Percentiles rank a stretch among this genome's conserved stretches.
These are phyloP conservation scores for Coprinellus micaceus DNA, from an alignment of 768 basidiomycete genomes.

Conservation along the genomic window DNA sequence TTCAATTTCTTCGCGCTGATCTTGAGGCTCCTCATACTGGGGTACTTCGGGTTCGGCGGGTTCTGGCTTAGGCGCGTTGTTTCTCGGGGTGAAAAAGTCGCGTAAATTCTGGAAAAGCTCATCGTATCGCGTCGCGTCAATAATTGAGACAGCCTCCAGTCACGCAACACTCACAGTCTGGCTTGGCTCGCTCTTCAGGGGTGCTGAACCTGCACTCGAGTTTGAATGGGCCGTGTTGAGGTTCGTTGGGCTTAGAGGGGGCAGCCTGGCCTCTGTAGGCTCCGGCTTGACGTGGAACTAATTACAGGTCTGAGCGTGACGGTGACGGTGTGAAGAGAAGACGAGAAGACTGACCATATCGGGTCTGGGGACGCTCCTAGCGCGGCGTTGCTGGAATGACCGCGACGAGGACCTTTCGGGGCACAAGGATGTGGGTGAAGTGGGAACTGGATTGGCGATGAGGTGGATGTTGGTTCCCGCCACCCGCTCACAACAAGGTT, in stretches of 20 bases:
- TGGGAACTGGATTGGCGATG: neutral
- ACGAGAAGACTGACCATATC: conserved; percentile 1
- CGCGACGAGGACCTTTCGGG: neutral
- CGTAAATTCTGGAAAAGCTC: neutral
- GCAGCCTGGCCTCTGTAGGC: conserved; percentile 17
- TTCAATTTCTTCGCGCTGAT: neutral
- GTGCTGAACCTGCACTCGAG: too few relatives aligned
- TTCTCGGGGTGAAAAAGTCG: neutral
- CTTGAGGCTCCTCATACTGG: neutral
- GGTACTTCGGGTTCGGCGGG: neutral
- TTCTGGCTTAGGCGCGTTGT: too few relatives aligned
- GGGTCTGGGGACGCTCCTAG: neutral
- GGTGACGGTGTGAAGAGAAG: neutral
- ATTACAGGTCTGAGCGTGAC: conserved; percentile 4
- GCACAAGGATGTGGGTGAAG: neutral
- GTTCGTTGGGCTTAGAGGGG: conserved; percentile 5
- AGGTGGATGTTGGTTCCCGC: neutral
- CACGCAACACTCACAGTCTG: too few relatives aligned
- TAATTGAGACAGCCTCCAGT: too few relatives aligned
- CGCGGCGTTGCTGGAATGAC: neutral
- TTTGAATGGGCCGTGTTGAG: neutral
- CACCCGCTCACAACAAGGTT: neutral
- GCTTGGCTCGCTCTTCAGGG: neutral
- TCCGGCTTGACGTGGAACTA: conserved; percentile 25
- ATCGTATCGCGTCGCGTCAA: too few relatives aligned